Evolutionary conservation across 2,329 filamentous ascomycete genomes (phyloP).

Genomic region (Fusarium sacchari): DNA sequence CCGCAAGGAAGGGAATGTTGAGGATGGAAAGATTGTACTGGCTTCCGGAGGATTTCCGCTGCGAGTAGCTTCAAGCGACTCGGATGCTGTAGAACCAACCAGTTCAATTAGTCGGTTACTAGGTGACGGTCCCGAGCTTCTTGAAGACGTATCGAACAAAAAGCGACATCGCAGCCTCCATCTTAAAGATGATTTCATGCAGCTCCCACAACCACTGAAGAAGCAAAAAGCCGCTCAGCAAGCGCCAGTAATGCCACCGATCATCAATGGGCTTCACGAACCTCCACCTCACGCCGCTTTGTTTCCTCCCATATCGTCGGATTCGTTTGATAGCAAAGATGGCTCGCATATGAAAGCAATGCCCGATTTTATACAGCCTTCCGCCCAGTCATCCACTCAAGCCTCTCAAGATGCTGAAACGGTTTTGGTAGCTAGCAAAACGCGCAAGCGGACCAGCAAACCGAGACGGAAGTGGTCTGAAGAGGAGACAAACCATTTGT

Average conservation of each 20-base stretch:
- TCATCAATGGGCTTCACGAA: constrained; percentile 72
- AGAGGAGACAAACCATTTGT: constrained; percentile 70
- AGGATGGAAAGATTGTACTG: constrained; percentile 41
- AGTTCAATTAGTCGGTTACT: constrained; percentile 59
- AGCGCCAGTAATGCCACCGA: constrained; percentile 65
- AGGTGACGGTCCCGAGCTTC: constrained; percentile 55
- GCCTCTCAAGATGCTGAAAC: constrained; percentile 48
- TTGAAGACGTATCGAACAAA: constrained; percentile 61
- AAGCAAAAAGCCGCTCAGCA: constrained; percentile 70
- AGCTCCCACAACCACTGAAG: constrained; percentile 71
- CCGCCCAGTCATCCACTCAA: constrained; percentile 29
- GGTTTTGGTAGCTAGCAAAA: constrained; percentile 48
- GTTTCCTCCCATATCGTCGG: constrained; percentile 71
- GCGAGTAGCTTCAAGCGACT: constrained; percentile 54
- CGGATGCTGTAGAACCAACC: constrained; percentile 52
- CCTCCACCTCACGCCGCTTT: constrained; percentile 69
- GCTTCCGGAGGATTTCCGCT: constrained; percentile 49
- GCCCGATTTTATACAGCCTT: constrained; percentile 53
- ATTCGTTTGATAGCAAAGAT: constrained; percentile 62
- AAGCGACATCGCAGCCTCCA: constrained; percentile 62
- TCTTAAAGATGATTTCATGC: constrained; percentile 70
- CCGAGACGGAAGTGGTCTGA: constrained; percentile 72
- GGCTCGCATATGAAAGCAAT: constrained; percentile 55
- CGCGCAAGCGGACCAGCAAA: constrained; percentile 65
- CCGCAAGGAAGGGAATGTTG: constrained; percentile 35